Evolutionary conservation across 2,329 filamentous ascomycete species (phyloP).

Genomic region (Cryphonectria radicalis): DNA sequence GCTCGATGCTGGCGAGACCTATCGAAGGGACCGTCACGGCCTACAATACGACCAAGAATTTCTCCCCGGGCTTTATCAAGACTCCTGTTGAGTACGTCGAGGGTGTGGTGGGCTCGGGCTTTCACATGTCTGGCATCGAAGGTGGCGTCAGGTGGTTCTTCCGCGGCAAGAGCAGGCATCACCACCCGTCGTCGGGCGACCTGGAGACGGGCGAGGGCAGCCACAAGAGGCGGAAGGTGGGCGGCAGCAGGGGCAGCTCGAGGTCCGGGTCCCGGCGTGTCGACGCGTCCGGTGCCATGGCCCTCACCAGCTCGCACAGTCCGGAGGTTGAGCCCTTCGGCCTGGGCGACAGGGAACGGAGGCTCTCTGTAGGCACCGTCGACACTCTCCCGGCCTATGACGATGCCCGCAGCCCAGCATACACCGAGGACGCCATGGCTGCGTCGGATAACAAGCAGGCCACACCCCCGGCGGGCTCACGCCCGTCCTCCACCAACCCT

Average conservation of each 20-base stretch:
- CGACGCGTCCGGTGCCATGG: conserved; percentile 24
- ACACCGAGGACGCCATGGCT: conserved; percentile 60
- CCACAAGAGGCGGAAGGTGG: conserved; percentile 64
- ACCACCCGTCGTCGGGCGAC: conserved; percentile 56
- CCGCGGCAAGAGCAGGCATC: conserved; percentile 56
- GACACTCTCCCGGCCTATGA: conserved; percentile 86
- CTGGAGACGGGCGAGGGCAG: conserved; percentile 50
- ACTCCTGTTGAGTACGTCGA: conserved; percentile 92
- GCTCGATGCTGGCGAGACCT: conserved; percentile 82
- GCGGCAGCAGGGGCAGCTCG: conserved; percentile 46
- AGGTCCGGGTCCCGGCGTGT: conserved; percentile 37
- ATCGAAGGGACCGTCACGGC: conserved; percentile 84
- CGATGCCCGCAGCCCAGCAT: conserved; percentile 74
- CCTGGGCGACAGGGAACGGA: conserved; percentile 46
- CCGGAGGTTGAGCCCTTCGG: conserved; percentile 32
- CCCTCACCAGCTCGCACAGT: conserved; percentile 29
- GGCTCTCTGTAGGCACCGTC: conserved; percentile 68
- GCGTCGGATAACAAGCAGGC: conserved; percentile 34
- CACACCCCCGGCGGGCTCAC: conserved; percentile 37
- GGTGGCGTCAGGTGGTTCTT: conserved; percentile 85
- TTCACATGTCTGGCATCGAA: conserved; percentile 85
- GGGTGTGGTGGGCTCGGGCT: conserved; percentile 81
- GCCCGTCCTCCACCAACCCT: conserved; percentile 34
- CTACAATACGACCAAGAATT: conserved; percentile 87
- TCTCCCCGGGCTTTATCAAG: conserved; percentile 79